Conservation (phyloP, 768 basidiomycete genomes). For the Auriscalpium orientale region DNA sequence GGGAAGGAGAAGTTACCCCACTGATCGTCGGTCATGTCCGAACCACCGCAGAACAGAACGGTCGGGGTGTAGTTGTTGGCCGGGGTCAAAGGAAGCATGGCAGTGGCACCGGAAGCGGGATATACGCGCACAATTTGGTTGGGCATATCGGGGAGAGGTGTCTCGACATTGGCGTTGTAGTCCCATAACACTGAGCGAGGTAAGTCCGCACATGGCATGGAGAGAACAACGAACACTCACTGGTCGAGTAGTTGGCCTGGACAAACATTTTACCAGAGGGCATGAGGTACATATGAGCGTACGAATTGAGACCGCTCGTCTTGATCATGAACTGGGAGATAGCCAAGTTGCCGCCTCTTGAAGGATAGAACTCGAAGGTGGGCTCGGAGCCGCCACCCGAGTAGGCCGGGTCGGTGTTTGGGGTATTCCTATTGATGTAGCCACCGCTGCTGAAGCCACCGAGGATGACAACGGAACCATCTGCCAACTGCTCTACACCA, state of each 20-base stretch:
- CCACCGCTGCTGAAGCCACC: conserved; percentile 77
- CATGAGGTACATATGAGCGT: conserved; percentile 68
- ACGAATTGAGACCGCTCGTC: conserved; percentile 74
- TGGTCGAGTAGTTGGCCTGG: conserved; percentile 75
- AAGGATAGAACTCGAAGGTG: conserved; percentile 78
- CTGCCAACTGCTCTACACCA: conserved; percentile 60
- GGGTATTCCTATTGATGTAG: conserved; percentile 70
- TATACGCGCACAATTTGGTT: conserved; percentile 71
- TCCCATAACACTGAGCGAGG: conserved; percentile 40
- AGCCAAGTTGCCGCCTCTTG: conserved; percentile 37
- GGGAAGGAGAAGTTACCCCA: conserved; percentile 79
- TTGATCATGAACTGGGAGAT: conserved; percentile 60
- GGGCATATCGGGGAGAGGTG: conserved; percentile 65
- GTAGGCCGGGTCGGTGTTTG: conserved; percentile 53
- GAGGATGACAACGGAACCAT: conserved; percentile 74
- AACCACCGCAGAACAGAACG: conserved; percentile 87
- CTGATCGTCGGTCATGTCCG: conserved; percentile 58
- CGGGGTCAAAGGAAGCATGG: conserved; percentile 87
- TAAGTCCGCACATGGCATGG: conserved; percentile 5
- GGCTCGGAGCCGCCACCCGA: conserved; percentile 73
- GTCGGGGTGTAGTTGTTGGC: conserved; percentile 84
- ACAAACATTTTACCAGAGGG: conserved; percentile 72
- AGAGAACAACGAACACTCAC: conserved; percentile 31
- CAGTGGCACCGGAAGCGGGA: conserved; percentile 81
- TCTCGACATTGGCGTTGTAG: conserved; percentile 47